These are phyloP conservation scores for Ophiostoma quercus DNA, from an alignment of 2,329 filamentous ascomycete species.

Conservation along the genomic window DNA sequence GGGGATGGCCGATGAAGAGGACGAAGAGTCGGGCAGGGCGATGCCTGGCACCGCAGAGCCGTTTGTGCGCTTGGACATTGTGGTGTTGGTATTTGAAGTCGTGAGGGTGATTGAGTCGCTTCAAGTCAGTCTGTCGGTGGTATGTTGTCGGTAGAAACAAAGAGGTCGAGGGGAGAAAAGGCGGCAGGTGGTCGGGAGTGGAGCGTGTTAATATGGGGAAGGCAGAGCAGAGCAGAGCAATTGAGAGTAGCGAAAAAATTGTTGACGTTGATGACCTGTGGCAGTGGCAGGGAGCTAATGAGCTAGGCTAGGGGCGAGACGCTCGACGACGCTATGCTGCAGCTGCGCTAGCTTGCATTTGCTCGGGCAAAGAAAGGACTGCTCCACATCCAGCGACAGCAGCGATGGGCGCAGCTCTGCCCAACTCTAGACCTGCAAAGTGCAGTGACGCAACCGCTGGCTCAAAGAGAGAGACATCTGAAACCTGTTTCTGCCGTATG, in stretches of 20 bases:
- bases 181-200: background rate
- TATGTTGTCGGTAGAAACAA: no score
- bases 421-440: background rate
- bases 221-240: background rate
- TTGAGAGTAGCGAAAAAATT: conserved; percentile 12
- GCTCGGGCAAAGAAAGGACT: no score
- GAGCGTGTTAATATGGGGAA: background rate
- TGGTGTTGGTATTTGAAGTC: background rate
- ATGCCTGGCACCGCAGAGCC: conserved; percentile 1
- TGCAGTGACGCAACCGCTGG: background rate
- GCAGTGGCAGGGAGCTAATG: background rate
- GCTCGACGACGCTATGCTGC: background rate
- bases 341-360: background rate
- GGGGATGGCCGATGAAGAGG: background rate
- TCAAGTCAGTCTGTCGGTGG: background rate
- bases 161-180: background rate
- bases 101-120: background rate
- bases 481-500: background rate
- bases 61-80: conserved; percentile 9
- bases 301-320: background rate
- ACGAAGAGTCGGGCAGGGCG: background rate
- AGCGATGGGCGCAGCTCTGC: background rate
- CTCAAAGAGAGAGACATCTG: background rate
- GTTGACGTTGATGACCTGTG: conserved; percentile 20
- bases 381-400: no score